Base-by-base conservation (phyloP, 1,284 basidiomycete genomes). In the Irpex rosettiformis region DNA sequence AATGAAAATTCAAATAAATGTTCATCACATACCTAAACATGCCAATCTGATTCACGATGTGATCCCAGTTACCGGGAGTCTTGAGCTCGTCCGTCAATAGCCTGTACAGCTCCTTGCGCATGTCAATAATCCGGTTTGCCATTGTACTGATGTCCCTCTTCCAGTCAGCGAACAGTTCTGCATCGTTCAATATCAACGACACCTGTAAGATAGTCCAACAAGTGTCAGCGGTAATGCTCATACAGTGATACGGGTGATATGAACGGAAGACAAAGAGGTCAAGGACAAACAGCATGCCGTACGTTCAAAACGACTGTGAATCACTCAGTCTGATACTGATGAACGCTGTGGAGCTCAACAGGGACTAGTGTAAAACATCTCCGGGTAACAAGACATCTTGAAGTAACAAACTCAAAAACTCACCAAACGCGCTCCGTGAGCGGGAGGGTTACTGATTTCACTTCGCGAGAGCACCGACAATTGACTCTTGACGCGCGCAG, bases 401-500 rank as follows among this genome's bases (percentile, higher is more conserved):
- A 37, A 43, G 42, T 13, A 47, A 43, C 53, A 49, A n/a, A n/a
- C n/a, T n/a, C n/a, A 37, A 58, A 45, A 22, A 76, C 81, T 70
- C 63, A 93, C 96, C 74, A 99, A 72, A 57, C 94, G 83, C 21
- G 95, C 96, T 52, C 95, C 95, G 69, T 93, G 88, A 18, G 90
- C 84, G 1, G 95, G 94, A 51, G 94, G 94, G 71, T 95, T 96
- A 65, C 92, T 94, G 70, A 97, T 96, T 76, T 97, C 95, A 67
- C 90, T 90, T 59, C 95, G 83, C 73, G 93, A 88, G 60, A 97
- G 76, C 64, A 96, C 88, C 22, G 90, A 89, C 58, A 98, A 75
- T 75, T 98, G 96, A 68, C 89, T 92, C 75, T 83, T 84, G 58
- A 94, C 82, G 29, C 89, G 80, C 48, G 80, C 79, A n/a, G 87